Base-by-base conservation (phyloP, 257 asterid species). In the Solanum chaucha region DNA sequence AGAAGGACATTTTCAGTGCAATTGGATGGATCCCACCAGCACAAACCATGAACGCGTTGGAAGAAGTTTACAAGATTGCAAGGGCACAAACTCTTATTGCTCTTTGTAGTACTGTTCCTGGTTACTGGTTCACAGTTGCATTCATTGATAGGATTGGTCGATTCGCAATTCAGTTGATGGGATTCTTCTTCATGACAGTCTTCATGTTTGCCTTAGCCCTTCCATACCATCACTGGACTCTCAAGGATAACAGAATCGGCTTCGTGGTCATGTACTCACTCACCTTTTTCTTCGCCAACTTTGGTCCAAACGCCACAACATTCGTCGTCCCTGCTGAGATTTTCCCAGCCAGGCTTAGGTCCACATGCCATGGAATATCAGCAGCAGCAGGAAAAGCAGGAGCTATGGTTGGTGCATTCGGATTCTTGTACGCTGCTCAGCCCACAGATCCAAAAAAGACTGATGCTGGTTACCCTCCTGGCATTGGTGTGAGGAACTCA, bases 141-240 rank as follows among this genome's bases (percentile, higher is more conserved):
- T 87, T 92, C 65, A 92, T 92, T 1, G 94, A 92, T 26, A 87
- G 6, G 58, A 88, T 92, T 1, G 93, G 93, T 15, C 84, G 94
- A 41, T 92, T 90, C 24, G 82, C 88, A 10, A 91, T 91, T 58
- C 92, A 91, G 70, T 20, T 91, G 26, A 90, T 90, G 93, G 93
- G 93, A 20, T 92, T 92, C 87, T 89, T 92, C 88, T 87, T 92
- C 88, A 92, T 92, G 94, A 92, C 92, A 1, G 92, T 92, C 0
- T 92, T 92, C 88, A 92, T 90, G 93, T 92, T 92, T 64, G 93
- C 92, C 20, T 26, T 92, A 3, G 94, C 93, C 26, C 81, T 92
- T 44, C 94, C 94, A 1, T 92, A 92, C 48, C 26, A 89, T 6
- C 91, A 89, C 75, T 92, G 93, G 94, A 87, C 87, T 6, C 65